A percentile compares a stretch with the other conserved stretches of the same genome.
These are phyloP conservation scores for Hypsizygus marmoreus DNA, from an alignment of 768 basidiomycete species.

Conservation along the genomic window DNA sequence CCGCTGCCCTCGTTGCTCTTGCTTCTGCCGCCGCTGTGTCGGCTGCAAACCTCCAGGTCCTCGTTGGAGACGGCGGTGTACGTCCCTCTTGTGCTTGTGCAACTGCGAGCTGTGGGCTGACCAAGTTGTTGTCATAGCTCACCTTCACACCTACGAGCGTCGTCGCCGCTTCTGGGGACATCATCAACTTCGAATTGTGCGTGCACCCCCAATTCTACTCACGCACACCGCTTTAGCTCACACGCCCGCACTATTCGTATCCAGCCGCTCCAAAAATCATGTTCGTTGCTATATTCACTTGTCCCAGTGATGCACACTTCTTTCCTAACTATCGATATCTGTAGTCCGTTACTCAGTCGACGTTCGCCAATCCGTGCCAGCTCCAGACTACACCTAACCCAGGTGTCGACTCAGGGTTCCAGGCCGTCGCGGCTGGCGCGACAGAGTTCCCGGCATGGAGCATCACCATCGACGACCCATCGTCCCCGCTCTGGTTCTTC, in stretches of 20 bases:
- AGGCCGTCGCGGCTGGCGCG: slow-evolving; percentile 33
- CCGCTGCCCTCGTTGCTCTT: slow-evolving; percentile 43
- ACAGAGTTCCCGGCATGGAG: slow-evolving; percentile 42
- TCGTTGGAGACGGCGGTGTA: slow-evolving; percentile 45
- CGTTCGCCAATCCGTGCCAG: slow-evolving; percentile 55
- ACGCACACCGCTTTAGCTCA: neutral
- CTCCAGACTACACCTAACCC: slow-evolving; percentile 31
- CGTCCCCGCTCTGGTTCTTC: slow-evolving; percentile 64
- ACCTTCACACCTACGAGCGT: slow-evolving; percentile 40
- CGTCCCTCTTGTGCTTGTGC: slow-evolving; percentile 5
- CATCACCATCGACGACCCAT: slow-evolving; percentile 45
- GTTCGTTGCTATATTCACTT: slow-evolving; percentile 13
- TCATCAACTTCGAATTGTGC: slow-evolving; percentile 55
- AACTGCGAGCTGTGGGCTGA: no score
- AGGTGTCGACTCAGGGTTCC: slow-evolving; percentile 57
- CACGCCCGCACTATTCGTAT: neutral
- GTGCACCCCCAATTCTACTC: slow-evolving; percentile 19
- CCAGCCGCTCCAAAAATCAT: slow-evolving; percentile 46
- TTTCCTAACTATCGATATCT: neutral
- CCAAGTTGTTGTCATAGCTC: slow-evolving; percentile 26
- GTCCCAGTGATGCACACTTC: neutral
- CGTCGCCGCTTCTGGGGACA: slow-evolving; percentile 47
- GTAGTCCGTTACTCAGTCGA: slow-evolving; percentile 62
- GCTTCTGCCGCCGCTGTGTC: slow-evolving; percentile 39
- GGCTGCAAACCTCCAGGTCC: slow-evolving; percentile 37